These are phyloP conservation scores for Leptodontidium sp. DNA, from an alignment of 2,329 filamentous ascomycete genomes.

Conservation along the genomic window DNA sequence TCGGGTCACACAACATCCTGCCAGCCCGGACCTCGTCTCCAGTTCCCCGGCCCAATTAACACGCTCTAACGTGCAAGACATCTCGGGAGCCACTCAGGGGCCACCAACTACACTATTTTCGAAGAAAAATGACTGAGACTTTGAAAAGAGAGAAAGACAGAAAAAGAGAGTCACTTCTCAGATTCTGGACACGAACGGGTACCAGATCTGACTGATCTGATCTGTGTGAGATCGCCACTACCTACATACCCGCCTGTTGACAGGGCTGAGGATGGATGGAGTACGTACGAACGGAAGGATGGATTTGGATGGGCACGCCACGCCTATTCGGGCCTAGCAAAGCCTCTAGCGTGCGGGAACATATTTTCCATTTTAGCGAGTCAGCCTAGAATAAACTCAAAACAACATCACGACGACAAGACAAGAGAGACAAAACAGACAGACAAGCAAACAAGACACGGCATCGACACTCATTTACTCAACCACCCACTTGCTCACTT, in stretches of 20 bases:
- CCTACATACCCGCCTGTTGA: neutral
- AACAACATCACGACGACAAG: neutral
- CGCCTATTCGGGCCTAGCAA: neutral
- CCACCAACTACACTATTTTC: too few species aligned
- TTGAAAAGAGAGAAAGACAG: neutral
- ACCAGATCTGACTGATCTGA: conserved; percentile 19
- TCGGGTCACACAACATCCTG: neutral
- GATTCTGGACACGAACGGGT: conserved; percentile 20
- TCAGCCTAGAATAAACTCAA: neutral
- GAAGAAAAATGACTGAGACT: neutral
- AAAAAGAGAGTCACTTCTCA: conserved; percentile 12
- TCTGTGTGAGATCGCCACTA: conserved; percentile 17
- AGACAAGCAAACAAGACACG: too few species aligned
- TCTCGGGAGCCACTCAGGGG: neutral
- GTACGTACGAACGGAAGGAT: neutral
- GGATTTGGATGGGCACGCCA: neutral
- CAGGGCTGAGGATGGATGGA: conserved; percentile 16
- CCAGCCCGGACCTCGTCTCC: neutral
- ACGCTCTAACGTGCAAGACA: neutral
- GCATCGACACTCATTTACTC: too few species aligned
- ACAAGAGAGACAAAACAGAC: neutral
- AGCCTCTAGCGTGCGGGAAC: neutral
- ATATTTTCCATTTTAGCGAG: neutral
- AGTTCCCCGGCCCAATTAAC: conserved; percentile 1
- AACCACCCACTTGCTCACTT: too few species aligned